phyloP scores from a whole-genome alignment of 106 monocot species.

The Triglochin maritima region DNA sequence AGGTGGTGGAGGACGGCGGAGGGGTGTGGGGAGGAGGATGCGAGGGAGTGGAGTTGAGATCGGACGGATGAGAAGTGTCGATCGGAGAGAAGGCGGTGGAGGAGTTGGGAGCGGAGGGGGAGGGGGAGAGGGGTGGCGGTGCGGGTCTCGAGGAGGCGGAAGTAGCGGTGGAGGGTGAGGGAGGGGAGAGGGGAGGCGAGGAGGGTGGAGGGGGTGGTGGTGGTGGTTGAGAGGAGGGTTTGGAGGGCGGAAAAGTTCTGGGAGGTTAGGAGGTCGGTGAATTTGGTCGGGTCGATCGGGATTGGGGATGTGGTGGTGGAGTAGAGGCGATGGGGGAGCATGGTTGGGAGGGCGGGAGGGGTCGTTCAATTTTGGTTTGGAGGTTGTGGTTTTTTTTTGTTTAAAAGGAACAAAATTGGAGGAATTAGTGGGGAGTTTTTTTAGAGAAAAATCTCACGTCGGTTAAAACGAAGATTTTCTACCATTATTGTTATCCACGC shows the following conservation, averaged over 20 bases:
- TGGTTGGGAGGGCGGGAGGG: not conserved
- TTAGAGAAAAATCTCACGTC: too few species aligned
- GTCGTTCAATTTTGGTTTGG: too few species aligned
- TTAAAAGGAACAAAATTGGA: too few species aligned
- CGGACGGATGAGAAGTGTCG: not conserved
- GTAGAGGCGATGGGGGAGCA: not conserved
- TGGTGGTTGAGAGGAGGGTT: slow-evolving; percentile 14
- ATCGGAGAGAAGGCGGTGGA: slow-evolving; percentile 20
- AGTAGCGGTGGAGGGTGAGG: slow-evolving; percentile 16
- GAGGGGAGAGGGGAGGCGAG: slow-evolving; percentile 10
- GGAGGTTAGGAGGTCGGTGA: slow-evolving; percentile 21
- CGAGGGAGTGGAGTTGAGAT: slow-evolving; percentile 18
- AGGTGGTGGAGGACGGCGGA: slow-evolving; percentile 29
- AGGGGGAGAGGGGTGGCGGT: slow-evolving; percentile 15
- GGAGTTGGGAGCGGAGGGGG: slow-evolving; percentile 35
- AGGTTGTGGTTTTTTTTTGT: not conserved
- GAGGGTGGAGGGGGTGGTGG: slow-evolving; percentile 14
- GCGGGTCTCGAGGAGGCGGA: slow-evolving; percentile 20
- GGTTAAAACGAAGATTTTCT: too few species aligned
- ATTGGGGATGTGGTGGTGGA: not conserved
- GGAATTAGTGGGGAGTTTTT: too few species aligned
- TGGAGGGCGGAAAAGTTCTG: slow-evolving; percentile 46
- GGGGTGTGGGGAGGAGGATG: slow-evolving; percentile 16
- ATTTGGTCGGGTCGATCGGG: slow-evolving; percentile 9
- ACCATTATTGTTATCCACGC: too few species aligned